Evolutionary conservation across 495 filamentous ascomycete species (phyloP).

Genomic region (Penicillium canariense): DNA sequence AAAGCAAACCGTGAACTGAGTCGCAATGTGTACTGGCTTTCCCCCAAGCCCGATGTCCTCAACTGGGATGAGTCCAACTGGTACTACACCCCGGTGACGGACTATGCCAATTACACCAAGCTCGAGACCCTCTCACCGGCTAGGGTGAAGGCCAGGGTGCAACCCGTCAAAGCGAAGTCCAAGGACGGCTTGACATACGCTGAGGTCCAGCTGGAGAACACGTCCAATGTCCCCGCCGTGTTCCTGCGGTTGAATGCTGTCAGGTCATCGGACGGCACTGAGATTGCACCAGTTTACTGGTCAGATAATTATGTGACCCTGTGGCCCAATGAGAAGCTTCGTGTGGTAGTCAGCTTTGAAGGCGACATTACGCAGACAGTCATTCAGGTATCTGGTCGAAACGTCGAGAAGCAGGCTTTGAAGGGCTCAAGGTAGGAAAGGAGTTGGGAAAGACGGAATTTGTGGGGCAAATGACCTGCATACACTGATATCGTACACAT

Average conservation of each 20-base stretch:
- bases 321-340: conserved; percentile 53
- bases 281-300: conserved; percentile 55
- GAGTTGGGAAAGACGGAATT: background rate
- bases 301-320: conserved; percentile 64
- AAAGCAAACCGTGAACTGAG: conserved; percentile 35
- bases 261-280: conserved; percentile 29
- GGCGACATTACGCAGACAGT: conserved; percentile 8
- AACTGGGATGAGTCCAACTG: conserved; percentile 57
- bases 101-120: conserved; percentile 52
- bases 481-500: background rate
- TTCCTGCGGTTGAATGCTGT: conserved; percentile 53
- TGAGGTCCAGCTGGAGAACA: conserved; percentile 50
- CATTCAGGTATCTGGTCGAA: background rate
- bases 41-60: conserved; percentile 46
- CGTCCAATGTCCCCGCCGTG: conserved; percentile 51
- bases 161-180: background rate
- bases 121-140: conserved; percentile 42
- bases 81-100: conserved; percentile 56
- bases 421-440: background rate
- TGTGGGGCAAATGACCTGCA: background rate
- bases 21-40: conserved; percentile 63
- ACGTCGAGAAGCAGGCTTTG: conserved; percentile 3
- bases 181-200: conserved; percentile 6
- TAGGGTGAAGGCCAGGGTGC: conserved; percentile 29
- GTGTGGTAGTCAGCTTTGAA: conserved; percentile 24